Base-by-base conservation (phyloP, 1,284 basidiomycete genomes). In the Puccinia triticina region DNA sequence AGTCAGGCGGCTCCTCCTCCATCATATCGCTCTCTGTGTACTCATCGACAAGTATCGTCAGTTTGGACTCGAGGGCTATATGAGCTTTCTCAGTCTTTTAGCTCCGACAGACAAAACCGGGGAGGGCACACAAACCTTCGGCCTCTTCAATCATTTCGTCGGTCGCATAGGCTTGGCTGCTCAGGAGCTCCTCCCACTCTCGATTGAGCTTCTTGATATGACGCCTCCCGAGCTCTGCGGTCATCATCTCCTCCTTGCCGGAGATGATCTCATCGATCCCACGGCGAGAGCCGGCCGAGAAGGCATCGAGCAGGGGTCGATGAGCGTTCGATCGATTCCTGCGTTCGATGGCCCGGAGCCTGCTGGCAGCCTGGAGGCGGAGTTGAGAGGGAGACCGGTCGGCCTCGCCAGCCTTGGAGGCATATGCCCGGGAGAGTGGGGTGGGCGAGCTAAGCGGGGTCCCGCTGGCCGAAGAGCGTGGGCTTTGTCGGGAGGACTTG, bases 81-180 rank as follows among this genome's bases (percentile, higher is more conserved):
- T 29, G 7, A 46, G 32, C 14, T 21, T 55, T 66, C 14, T 4
- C 5, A 40, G 61, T 40, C n/a, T 34, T 53, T 18, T 46, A 32
- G 50, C 5, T 2, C 34, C 4, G 50, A 57, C 14, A 40, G 23
- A 23, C 43, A 57, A 69, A n/a, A 55, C 37, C 26, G 7, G 16
- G 23, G 10, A 43, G 29, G 37, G 37, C 32, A 43, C 32, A 37
- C 43, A 29, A 32, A 79, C 77, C 66, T 57, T 79, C 46, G n/a
- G 55, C 74, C 16, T 79, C 66, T 79, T 69, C 64, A 26, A 79
- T 79, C 37, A 79, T 43, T 69, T 79, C 77, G 43, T 79, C 77
- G 11, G 50, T 67, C 5, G n/a, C 61, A 21, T 50, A 78, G 26
- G 48, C 61, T 57, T 79, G 61, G 37, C 64, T 67, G 46, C 64